These are phyloP conservation scores for Hysterium pulicare DNA, from an alignment of 2,329 filamentous ascomycete species.

Conservation along the genomic window DNA sequence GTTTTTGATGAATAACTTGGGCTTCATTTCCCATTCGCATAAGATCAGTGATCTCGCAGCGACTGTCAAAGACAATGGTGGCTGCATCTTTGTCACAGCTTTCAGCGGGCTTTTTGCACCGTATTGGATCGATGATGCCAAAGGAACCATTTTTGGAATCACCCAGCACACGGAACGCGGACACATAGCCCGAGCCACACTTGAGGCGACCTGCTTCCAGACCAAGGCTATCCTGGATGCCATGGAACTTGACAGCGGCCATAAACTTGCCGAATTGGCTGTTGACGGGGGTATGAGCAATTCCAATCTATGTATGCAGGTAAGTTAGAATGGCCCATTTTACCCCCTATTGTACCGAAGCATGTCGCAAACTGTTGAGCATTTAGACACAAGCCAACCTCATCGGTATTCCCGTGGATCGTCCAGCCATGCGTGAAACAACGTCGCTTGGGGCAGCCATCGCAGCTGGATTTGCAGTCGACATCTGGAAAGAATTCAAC, in stretches of 20 bases:
- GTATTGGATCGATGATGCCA: conserved; percentile 92
- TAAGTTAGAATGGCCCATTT: no score
- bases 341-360: conserved; percentile 4
- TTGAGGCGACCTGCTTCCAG: conserved; percentile 90
- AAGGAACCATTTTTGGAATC: conserved; percentile 79
- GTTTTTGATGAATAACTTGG: conserved; percentile 62
- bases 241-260: conserved; percentile 82
- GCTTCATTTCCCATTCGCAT: conserved; percentile 58
- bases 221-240: conserved; percentile 88
- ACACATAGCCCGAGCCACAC: conserved; percentile 82
- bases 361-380: conserved; percentile 15
- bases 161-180: conserved; percentile 81
- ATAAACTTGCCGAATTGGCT: conserved; percentile 69
- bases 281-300: conserved; percentile 90
- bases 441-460: conserved; percentile 86
- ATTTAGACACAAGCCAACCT: conserved; percentile 81
- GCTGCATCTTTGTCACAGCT: conserved; percentile 81
- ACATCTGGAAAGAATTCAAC: conserved; percentile 71
- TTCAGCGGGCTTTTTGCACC: conserved; percentile 89
- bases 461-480: conserved; percentile 79
- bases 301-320: conserved; percentile 82
- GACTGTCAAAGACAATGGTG: conserved; percentile 71
- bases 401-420: conserved; percentile 76
- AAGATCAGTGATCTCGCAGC: conserved; percentile 64
- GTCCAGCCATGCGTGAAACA: conserved; percentile 85